Evolutionary conservation across 108 stramenopile species (phyloP), one percentile per base, ranked within the genome.

Genomic region (Aurantiochytrium sp.): DNA sequence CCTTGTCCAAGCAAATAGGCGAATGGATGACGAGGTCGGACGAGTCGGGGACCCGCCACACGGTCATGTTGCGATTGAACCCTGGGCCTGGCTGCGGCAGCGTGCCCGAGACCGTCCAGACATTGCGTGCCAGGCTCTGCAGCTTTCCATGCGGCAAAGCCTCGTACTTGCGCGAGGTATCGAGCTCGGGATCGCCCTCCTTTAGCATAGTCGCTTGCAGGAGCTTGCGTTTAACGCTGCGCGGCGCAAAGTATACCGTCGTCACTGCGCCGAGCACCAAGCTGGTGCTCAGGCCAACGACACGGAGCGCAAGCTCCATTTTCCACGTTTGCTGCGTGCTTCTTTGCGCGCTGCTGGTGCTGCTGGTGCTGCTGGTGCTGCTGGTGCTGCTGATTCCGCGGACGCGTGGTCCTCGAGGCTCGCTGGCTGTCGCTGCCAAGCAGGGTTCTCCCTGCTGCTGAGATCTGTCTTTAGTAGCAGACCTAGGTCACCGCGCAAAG

Each of bases 1-100:
- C 49, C 25, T 23, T 12, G 51, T 83, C 76, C 19, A 83, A 18
- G 28, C 76, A 83, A 12, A 83, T 53, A 6, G 76, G 76, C 45
- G 76, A 83, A 45, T 83, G 76, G 25, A 83, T 47, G 51, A 83
- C 76, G 16, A 83, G 51, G 19, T 53, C 16, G 25, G 44, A 8
- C 4, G 10, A 6, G 25, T 23, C 51, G 19, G 76, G 76, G 6
- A 53, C 76, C 10, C 76, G 45, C 49, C 51, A 83, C 45, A 83
- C 76, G 43, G 51, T 53, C 76, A 83, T 83, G 76, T 83, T 83
- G 51, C 76, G 76, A 28, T 53, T 53, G 76, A 83, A 83, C 51
- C 49, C 6, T 0, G 76, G 76, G 16, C 76, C 76, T 16, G 76
- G 76, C 76, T 83, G 76, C n/a, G 76, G 76, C 76, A 83, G 76